Evolutionary conservation across 208 protist genomes (phyloP).

Genomic region (Spongospora subterranea): DNA sequence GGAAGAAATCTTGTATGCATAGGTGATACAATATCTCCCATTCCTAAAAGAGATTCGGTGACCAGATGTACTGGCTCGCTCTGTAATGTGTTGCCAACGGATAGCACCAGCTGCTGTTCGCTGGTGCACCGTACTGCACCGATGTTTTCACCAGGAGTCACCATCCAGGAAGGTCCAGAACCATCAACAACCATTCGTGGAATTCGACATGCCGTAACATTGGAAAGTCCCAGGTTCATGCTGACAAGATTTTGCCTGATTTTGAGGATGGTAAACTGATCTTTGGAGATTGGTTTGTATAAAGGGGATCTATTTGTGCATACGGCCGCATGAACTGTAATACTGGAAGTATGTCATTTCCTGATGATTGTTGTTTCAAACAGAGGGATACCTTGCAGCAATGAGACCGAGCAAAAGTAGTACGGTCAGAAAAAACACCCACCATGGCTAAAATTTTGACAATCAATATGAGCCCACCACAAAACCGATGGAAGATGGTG

Average conservation of each 20-base stretch:
- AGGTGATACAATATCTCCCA: background rate
- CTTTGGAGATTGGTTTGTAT: background rate
- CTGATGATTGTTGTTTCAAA: too few species aligned
- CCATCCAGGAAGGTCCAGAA: background rate
- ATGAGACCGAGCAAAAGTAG: slow-evolving; percentile 18
- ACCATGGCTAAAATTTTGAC: slow-evolving; percentile 18
- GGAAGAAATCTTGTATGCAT: background rate
- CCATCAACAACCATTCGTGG: background rate
- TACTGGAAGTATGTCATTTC: too few species aligned
- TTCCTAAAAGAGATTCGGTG: background rate
- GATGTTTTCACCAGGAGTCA: background rate
- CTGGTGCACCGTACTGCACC: background rate
- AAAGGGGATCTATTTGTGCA: background rate
- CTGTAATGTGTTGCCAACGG: background rate
- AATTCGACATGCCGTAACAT: background rate
- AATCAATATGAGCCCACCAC: background rate
- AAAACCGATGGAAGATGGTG: background rate
- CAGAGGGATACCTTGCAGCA: too few species aligned
- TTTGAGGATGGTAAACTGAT: background rate
- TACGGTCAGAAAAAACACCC: slow-evolving; percentile 35
- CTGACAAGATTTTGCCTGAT: background rate
- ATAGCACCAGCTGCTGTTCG: background rate
- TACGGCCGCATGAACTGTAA: slow-evolving; percentile 4
- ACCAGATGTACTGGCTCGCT: background rate
- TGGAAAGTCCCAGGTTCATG: background rate